A percentile compares a stretch with the other conserved stretches of the same genome.
Evolutionary conservation across 306 rosid genomes (phyloP).

Genomic region (Vigna unguiculata): DNA sequence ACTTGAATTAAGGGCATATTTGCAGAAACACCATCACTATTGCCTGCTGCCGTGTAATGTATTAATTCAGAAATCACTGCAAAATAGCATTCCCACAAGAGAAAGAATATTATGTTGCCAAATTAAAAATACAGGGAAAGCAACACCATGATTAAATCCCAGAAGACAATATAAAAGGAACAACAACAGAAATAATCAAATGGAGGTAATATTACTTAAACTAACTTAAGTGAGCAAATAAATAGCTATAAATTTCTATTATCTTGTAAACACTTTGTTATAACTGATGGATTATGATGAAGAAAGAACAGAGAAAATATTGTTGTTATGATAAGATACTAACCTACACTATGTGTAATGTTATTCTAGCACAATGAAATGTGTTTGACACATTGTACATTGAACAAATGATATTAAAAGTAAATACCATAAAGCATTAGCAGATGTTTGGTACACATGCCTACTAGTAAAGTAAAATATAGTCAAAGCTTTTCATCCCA

Average conservation of each 20-base stretch:
- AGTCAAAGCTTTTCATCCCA: too few relatives aligned
- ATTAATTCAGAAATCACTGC: constrained; percentile 98
- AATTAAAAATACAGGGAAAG: background rate
- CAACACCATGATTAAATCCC: constrained; percentile 20
- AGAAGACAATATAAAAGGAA: constrained; percentile 2
- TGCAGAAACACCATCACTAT: constrained; percentile 71
- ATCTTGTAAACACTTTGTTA: too few relatives aligned
- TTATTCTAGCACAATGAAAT: too few relatives aligned
- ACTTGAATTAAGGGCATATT: constrained; percentile 95
- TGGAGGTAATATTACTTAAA: background rate
- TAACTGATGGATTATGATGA: too few relatives aligned
- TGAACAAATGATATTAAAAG: background rate
- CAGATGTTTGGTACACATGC: too few relatives aligned
- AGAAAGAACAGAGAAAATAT: too few relatives aligned
- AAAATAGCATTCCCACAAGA: constrained; percentile 32
- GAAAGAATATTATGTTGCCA: constrained; percentile 3
- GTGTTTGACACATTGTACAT: background rate
- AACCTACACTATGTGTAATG: too few relatives aligned
- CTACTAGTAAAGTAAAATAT: too few relatives aligned
- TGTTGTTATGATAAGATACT: too few relatives aligned
- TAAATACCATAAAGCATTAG: too few relatives aligned
- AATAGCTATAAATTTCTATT: too few relatives aligned
- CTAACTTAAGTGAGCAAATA: too few relatives aligned
- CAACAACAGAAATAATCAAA: background rate
- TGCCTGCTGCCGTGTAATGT: constrained; percentile 85